These are phyloP conservation scores for Rubus parviflorus DNA, from an alignment of 306 rosid genomes.

Conservation along the genomic window DNA sequence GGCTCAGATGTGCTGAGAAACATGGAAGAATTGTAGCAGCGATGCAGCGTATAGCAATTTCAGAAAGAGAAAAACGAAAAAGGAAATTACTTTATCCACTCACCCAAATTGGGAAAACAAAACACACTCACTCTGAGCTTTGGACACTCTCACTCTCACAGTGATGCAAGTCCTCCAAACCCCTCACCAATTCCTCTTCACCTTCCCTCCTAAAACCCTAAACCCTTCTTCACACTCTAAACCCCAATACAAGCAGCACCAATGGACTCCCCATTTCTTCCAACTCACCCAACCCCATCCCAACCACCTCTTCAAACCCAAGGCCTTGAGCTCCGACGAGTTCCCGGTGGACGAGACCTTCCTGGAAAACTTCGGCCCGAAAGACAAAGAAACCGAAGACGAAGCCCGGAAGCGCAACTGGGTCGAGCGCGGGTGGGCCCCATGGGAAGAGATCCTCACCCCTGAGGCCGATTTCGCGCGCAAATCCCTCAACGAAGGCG, in stretches of 20 bases:
- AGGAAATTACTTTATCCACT: slow-evolving; percentile 8
- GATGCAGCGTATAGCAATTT: no score
- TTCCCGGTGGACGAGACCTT: slow-evolving; percentile 92
- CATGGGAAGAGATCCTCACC: slow-evolving; percentile 90
- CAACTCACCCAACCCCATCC: background rate
- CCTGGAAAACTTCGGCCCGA: slow-evolving; percentile 51
- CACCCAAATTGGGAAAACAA: background rate
- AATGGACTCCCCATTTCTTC: slow-evolving; percentile 31
- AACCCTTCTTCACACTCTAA: slow-evolving; percentile 38
- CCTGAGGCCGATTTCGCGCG: slow-evolving; percentile 91
- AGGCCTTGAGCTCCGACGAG: slow-evolving; percentile 72
- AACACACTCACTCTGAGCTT: background rate
- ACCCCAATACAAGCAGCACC: slow-evolving; percentile 13
- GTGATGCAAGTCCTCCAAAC: slow-evolving; percentile 68
- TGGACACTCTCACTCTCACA: background rate
- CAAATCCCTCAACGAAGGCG: slow-evolving; percentile 84
- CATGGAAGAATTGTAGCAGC: no score
- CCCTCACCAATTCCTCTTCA: slow-evolving; percentile 49
- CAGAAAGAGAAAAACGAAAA: background rate
- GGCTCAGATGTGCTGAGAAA: no score
- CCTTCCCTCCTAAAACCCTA: slow-evolving; percentile 69
- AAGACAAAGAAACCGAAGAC: slow-evolving; percentile 76
- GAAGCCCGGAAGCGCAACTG: slow-evolving; percentile 85
- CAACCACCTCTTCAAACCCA: slow-evolving; percentile 5
- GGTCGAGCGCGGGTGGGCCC: slow-evolving; percentile 97